Evolutionary conservation across 345 rosid genomes (phyloP), one percentile per base, ranked within the genome.

Genomic region (Camelina neglecta): DNA sequence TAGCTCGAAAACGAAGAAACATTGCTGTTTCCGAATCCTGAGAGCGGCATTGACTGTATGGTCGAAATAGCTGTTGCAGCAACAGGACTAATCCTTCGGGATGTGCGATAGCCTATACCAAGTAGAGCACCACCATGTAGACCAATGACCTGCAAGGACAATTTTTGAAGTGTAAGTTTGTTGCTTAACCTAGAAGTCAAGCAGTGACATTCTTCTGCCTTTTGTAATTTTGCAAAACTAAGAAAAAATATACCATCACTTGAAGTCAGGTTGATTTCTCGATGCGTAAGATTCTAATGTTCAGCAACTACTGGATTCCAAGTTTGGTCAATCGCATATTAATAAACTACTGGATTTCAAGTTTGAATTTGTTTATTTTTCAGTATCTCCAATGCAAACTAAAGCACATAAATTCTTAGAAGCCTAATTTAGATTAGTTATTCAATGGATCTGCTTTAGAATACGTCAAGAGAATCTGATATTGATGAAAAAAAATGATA

Each of bases 71-170:
- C 97, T 65, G 96, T 89, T 49, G 97, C 99, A 54, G 99, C 84
- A 80, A 80, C 80, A 78, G 98, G 93, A 81, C 96, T 90, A 73
- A 90, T 79, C 81, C 96, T 88, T 56, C 94, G 87, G 47, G 99
- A 89, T 69, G 95, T 89, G 64, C 99, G 88, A 80, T 90, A 92
- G 71, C 96, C 94, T 79, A 95, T 94, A 71, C 99, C 99, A 78
- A 92, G 87, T 67, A 95, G 88, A 56, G 99, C 99, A 60, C 99
- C 99, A 20, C 99, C 99, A 86, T 92, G 99, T 79, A 95, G 86
- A 60, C 97, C 90, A 78, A 87, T 81, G 38, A 90, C 93, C 99
- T 95, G 72, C 61, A 58, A 72, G 49, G 75, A 67, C 60, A 65
- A 64, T 15, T 48, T 67, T 48, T 16, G 10, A 78, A 60, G 77